A percentile compares a stretch with the other conserved stretches of the same genome.
These are phyloP conservation scores for Pseudozyma sp. DNA, from an alignment of 1,284 basidiomycete genomes.

Conservation along the genomic window DNA sequence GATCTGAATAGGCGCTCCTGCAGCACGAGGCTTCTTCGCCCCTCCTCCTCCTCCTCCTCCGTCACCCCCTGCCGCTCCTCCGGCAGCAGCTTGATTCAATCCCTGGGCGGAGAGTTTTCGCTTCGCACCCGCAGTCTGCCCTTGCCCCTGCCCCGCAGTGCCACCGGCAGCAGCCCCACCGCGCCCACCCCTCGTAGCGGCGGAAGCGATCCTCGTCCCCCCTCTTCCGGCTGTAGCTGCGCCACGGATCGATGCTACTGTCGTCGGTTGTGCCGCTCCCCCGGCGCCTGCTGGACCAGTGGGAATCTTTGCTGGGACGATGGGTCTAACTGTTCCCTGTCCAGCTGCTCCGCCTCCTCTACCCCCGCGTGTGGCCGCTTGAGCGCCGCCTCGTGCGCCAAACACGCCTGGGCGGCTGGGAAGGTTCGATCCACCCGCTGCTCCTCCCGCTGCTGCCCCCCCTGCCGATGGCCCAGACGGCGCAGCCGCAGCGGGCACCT, in stretches of 20 bases:
- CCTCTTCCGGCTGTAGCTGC: slow-evolving; percentile 39
- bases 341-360: slow-evolving; percentile 31
- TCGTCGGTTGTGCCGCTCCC: slow-evolving; percentile 1
- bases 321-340: slow-evolving; percentile 14
- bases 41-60: slow-evolving; percentile 16
- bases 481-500: slow-evolving; percentile 7
- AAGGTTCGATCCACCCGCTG: neutral
- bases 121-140: slow-evolving; percentile 32
- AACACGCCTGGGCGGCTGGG: slow-evolving; percentile 41
- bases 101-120: slow-evolving; percentile 44
- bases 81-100: slow-evolving; percentile 13
- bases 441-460: neutral
- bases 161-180: slow-evolving; percentile 6
- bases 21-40: slow-evolving; percentile 40
- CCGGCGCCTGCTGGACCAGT: slow-evolving; percentile 27
- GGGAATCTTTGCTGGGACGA: slow-evolving; percentile 22
- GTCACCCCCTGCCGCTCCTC: neutral
- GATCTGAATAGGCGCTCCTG: slow-evolving; percentile 23
- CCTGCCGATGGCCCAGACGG: slow-evolving; percentile 14
- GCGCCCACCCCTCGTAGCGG: slow-evolving; percentile 34
- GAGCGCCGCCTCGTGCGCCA: slow-evolving; percentile 34
- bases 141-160: neutral
- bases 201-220: slow-evolving; percentile 26
- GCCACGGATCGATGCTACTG: slow-evolving; percentile 45
- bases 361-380: slow-evolving; percentile 13